Base-by-base conservation (phyloP, 129 eudicot species). In the Lactuca sativa region DNA sequence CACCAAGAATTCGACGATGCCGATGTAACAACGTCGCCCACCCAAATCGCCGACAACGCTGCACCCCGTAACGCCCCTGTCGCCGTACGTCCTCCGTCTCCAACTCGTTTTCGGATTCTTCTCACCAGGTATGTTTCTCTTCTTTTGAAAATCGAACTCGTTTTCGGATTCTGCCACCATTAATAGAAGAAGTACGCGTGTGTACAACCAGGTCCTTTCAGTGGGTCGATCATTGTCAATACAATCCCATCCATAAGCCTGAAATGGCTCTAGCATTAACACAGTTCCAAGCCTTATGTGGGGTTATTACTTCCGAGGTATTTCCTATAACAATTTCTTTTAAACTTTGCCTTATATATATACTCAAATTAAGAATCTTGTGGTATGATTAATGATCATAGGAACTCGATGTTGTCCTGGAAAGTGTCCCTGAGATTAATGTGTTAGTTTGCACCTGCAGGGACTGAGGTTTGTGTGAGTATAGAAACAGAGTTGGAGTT, bases 211-310 rank as follows among this genome's bases (percentile, higher is more conserved):
- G 99, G 97, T 90, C 17, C 95, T 93, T 66, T 93, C 99, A 21
- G 90, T 93, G 57, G 95, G 85, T 16, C 80, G 84, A 34, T 88
- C 92, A 9, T 76, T 93, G 73, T 93, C 99, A 11, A 93, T 93
- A 66, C 99, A 93, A 66, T 95, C 98, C 44, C 97, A 93, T 77
- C 98, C 98, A 93, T 74, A 93, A 93, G 79, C 98, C 98, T 54
- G 98, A 93, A 84, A 93, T 93, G 98, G 95, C 93, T 36, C 62
- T 93, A 76, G 98, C 97, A 1, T 54, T 89, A 56, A 89, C 98
- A 6, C 72, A 86, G 64, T 93, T 93, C 41, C 95, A 93, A 88
- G 96, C 95, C 41, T 79, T 93, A 69, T 93, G 97, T 62, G 98
- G 97, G 4, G 89, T 93, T 62, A 61, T 90, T 57, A 77, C 83